Base-by-base conservation (phyloP, 2,329 filamentous ascomycete genomes). In the Monilinia fructicola region DNA sequence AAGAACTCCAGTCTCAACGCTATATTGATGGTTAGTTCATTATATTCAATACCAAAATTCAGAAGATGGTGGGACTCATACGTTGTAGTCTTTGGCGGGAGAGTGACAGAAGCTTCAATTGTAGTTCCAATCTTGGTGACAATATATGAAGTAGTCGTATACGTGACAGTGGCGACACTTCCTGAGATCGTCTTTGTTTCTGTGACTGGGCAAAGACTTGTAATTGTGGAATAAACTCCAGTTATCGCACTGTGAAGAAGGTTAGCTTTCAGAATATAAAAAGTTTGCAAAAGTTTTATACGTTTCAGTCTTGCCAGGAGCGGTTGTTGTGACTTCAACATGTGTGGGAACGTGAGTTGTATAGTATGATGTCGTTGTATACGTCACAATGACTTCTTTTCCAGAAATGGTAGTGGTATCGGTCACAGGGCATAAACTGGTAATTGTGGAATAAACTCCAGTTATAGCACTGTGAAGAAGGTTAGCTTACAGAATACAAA, bases 401-500 rank as follows among this genome's bases (percentile, higher is more conserved):
- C 66, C 66, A 6, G 52, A 54, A 53, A 67, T 59, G 10, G 61
- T 65, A 18, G 52, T 58, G 3, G 61, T 67, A 38, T 70, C 69
- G 4, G 69, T 74, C 3, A 70, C 61, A 7, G 81, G 80, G 72
- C 79, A 82, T 9, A 66, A 31, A 21, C 50, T 55, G 2, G 63
- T 66, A 44, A 68, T 11, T 40, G 67, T 66, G n/a, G 5, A 5
- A 14, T n/a, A 31, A 16, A 67, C 62, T 50, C 26, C 64, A 3
- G 48, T 66, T 21, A 26, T 18, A 14, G 48, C 64, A 61, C 64
- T 66, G 23, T 11, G 14, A 2, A 54, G 21, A 16, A 16, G 7
- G 21, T 66, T 61, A 66, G 55, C 28, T 66, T 23, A 16, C 6
- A 2, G 7, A 35, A 10, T 48, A 21, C 9, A 54, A 60, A 4